Evolutionary conservation across 352 stramenopile species (phyloP).

Genomic region (Phytopythium cucurbitacearum): DNA sequence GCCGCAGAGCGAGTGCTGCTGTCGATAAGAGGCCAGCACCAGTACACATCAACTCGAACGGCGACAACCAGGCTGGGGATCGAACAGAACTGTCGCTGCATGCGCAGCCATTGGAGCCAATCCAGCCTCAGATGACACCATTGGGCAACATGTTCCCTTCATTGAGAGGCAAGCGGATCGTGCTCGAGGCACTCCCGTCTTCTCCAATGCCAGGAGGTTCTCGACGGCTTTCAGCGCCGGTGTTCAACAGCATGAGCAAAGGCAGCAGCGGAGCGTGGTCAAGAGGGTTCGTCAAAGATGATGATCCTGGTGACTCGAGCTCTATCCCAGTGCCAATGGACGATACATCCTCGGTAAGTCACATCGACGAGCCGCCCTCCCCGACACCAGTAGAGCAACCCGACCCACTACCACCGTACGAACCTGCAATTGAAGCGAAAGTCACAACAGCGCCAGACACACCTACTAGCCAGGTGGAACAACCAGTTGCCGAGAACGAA

Average conservation of each 20-base stretch:
- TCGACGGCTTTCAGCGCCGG: no score
- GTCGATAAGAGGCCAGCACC: no score
- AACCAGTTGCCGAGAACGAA: neutral
- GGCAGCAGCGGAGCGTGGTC: no score
- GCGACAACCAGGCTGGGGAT: no score
- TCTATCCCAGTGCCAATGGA: no score
- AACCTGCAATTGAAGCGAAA: neutral
- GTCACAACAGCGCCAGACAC: constrained; percentile 5
- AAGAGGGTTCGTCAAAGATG: no score
- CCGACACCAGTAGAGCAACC: neutral
- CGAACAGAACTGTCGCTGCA: no score
- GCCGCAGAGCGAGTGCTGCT: no score
- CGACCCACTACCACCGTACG: neutral
- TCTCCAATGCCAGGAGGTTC: neutral
- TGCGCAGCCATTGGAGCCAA: neutral
- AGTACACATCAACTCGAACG: no score
- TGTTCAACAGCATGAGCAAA: no score
- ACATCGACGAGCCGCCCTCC: neutral
- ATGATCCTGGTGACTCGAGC: no score
- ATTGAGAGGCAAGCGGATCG: constrained; percentile 5
- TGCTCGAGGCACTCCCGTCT: constrained; percentile 1
- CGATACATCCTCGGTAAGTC: no score
- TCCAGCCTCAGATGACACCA: neutral
- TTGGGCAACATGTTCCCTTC: neutral
- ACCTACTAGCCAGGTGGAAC: constrained; percentile 3